phyloP scores from a whole-genome alignment of 2,329 filamentous ascomycete genomes.

The Alternaria gaisen region DNA sequence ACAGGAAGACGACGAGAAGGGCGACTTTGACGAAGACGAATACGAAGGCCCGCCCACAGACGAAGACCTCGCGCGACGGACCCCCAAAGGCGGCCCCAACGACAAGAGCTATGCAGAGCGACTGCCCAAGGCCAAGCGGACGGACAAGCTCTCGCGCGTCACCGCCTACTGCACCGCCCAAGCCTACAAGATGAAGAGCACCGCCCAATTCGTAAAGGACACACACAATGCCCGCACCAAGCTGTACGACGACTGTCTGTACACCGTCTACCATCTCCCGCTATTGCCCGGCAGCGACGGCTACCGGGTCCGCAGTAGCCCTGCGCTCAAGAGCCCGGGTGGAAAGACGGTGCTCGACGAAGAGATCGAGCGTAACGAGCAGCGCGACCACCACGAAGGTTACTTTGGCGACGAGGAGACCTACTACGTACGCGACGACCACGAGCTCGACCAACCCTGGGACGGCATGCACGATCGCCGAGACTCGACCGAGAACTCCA shows the following conservation, averaged over 20 bases:
- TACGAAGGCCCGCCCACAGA: conserved; percentile 70
- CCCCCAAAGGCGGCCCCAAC: conserved; percentile 67
- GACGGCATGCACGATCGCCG: conserved; percentile 31
- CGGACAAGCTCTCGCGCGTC: conserved; percentile 86
- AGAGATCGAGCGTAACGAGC: conserved; percentile 94
- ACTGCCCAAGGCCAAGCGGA: conserved; percentile 84
- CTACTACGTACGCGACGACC: conserved; percentile 58
- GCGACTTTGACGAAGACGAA: conserved; percentile 64
- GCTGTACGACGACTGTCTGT: conserved; percentile 96
- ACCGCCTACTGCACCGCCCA: conserved; percentile 98
- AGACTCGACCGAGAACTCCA: conserved; percentile 46
- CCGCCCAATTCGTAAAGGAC: conserved; percentile 87
- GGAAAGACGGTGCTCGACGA: conserved; percentile 93
- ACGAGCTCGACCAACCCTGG: conserved; percentile 35
- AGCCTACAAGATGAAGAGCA: conserved; percentile 86
- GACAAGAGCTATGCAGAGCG: conserved; percentile 95
- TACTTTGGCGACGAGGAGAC: conserved; percentile 79
- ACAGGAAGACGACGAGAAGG: conserved; percentile 62
- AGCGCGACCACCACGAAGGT: conserved; percentile 86
- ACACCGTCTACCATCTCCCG: conserved; percentile 92
- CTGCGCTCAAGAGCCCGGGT: conserved; percentile 89
- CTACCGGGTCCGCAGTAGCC: conserved; percentile 87
- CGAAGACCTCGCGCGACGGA: conserved; percentile 71
- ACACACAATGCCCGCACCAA: conserved; percentile 93
- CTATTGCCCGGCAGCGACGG: conserved; percentile 86